Evolutionary conservation across 768 basidiomycete species (phyloP).

Genomic region (Cytidiella melzeri): DNA sequence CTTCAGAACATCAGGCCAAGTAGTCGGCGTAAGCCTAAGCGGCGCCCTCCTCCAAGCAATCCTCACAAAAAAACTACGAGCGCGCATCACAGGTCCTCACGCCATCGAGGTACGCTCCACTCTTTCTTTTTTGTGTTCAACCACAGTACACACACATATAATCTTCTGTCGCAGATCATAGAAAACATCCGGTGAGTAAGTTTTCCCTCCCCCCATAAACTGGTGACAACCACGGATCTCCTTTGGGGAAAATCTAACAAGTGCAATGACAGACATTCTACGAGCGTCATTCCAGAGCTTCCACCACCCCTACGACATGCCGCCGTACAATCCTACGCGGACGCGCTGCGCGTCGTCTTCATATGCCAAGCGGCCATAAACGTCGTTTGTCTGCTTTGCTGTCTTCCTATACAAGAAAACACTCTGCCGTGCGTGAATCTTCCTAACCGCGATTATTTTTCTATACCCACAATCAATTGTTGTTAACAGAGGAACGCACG

Average conservation of each 20-base stretch:
- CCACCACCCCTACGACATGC: conserved; percentile 46
- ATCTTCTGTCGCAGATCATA: conserved; percentile 49
- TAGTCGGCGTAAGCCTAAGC: conserved; percentile 86
- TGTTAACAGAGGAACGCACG: conserved; percentile 47
- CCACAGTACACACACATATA: conserved; percentile 3
- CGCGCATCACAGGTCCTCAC: conserved; percentile 70
- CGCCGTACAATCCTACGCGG: conserved; percentile 73
- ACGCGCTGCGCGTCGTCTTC: conserved; percentile 78
- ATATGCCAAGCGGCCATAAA: conserved; percentile 69
- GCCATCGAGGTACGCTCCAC: conserved; percentile 62
- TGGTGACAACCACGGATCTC: background rate
- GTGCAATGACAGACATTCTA: conserved; percentile 75
- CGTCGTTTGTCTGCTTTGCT: conserved; percentile 58
- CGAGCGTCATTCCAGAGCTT: conserved; percentile 64
- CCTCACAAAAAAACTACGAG: conserved; percentile 60
- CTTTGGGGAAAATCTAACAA: no score
- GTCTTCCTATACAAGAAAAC: conserved; percentile 73
- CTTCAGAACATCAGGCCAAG: conserved; percentile 92
- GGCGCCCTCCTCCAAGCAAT: conserved; percentile 82
- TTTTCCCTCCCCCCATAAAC: background rate
- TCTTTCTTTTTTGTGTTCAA: no score
- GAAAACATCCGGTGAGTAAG: conserved; percentile 53
- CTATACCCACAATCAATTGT: background rate
- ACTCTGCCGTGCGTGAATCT: conserved; percentile 42
- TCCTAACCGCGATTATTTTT: no score